These are phyloP conservation scores for Aspergillus felis DNA, from an alignment of 2,329 filamentous ascomycete species.

Conservation along the genomic window DNA sequence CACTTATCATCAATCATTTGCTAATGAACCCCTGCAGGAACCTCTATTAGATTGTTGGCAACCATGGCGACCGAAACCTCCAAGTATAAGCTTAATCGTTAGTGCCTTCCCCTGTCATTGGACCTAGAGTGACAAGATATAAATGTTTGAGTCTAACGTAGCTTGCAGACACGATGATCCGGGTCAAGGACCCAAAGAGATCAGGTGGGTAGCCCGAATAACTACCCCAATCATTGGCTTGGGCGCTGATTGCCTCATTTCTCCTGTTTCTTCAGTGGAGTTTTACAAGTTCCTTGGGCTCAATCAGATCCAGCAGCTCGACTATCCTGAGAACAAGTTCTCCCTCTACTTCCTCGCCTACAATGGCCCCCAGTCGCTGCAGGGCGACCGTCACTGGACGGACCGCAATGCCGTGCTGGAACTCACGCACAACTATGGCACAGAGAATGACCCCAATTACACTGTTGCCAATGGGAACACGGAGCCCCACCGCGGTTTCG, in stretches of 20 bases:
- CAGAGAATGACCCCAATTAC: constrained; percentile 77
- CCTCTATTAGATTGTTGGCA: constrained; percentile 33
- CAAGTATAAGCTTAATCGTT: constrained; percentile 64
- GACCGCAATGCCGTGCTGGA: constrained; percentile 90
- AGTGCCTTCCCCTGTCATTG: constrained; percentile 25
- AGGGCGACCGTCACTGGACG: constrained; percentile 67
- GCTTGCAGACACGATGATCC: constrained; percentile 61
- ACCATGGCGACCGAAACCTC: constrained; percentile 55
- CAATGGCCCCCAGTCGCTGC: constrained; percentile 70
- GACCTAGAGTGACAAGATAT: background rate
- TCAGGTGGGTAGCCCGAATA: constrained; percentile 52
- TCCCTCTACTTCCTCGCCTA: constrained; percentile 95
- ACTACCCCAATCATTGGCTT: background rate
- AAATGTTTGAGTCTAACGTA: constrained; percentile 15
- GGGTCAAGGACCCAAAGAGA: constrained; percentile 88
- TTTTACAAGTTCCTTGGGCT: constrained; percentile 94
- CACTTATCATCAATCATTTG: constrained; percentile 6
- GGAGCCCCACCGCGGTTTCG: constrained; percentile 80
- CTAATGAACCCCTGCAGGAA: constrained; percentile 19
- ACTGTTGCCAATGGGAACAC: constrained; percentile 82
- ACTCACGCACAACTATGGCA: constrained; percentile 80
- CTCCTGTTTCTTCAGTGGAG: constrained; percentile 54
- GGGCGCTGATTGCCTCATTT: background rate
- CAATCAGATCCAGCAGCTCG: constrained; percentile 73
- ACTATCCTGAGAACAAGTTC: constrained; percentile 85